phyloP scores from a whole-genome alignment of 2,329 filamentous ascomycete species.

The Nothophaeocryptopus gaeumannii region DNA sequence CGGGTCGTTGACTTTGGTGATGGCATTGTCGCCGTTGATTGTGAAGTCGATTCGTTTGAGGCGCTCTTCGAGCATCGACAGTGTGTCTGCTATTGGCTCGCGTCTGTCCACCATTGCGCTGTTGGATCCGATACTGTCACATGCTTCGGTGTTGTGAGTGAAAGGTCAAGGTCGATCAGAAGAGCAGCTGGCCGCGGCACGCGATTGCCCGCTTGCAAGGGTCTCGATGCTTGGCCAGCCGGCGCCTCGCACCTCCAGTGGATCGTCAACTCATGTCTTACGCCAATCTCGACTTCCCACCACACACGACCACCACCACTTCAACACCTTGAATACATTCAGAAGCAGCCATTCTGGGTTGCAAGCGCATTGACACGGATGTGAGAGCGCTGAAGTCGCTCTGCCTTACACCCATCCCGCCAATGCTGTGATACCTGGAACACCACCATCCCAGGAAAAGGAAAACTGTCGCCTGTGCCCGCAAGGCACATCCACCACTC shows the following conservation, averaged over 20 bases:
- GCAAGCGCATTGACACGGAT: not conserved
- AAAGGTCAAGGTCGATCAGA: no score
- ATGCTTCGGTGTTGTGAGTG: conserved; percentile 12
- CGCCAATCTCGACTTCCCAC: no score
- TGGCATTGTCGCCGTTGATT: conserved; percentile 36
- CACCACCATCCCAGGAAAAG: no score
- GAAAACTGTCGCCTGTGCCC: no score
- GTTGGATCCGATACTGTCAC: conserved; percentile 1
- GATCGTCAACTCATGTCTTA: no score
- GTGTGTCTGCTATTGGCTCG: conserved; percentile 33
- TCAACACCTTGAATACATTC: no score
- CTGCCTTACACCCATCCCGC: not conserved
- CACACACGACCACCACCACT: no score
- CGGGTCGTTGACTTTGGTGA: not conserved
- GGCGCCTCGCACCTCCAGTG: no score
- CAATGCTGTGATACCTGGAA: not conserved
- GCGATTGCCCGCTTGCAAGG: no score
- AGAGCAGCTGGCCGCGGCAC: no score
- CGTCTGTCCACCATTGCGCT: conserved; percentile 7
- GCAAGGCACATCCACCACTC: conserved; percentile 1
- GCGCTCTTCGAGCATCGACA: conserved; percentile 45
- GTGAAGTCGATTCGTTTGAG: conserved; percentile 45
- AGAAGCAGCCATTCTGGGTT: no score
- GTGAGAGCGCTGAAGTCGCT: conserved; percentile 10
- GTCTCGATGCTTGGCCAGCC: no score